Base-by-base conservation (phyloP, 1,139 yeast genomes). In the Pneumocystis jirovecii region DNA sequence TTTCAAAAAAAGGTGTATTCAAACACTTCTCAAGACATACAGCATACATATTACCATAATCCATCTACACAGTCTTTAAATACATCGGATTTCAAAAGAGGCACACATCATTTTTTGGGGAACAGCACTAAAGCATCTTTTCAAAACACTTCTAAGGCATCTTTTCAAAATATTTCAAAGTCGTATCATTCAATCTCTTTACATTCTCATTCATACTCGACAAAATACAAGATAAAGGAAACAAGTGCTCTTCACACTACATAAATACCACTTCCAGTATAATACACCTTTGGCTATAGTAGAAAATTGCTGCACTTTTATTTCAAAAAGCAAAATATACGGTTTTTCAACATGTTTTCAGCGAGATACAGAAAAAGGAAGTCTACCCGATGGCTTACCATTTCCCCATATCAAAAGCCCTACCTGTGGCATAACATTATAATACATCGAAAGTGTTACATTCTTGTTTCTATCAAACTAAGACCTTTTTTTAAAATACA, bases 341-440 rank as follows among this genome's bases (percentile, higher is more conserved):
- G 34, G 34, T 31, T 31, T 31, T 31, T 31, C 34, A 31, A 31
- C 5, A 5, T 31, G 34, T 31, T 31, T 31, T 31, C 34, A 31
- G 5, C 34, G 12, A 12, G 40, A 37, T 2, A 37, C 15, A 12
- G 40, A 45, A 31, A 34, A 29, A 3, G 25, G 39, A 2, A 61
- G 17, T 50, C 42, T 34, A 5, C 39, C 61, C 10, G 57, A 50
- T 50, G 57, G 34, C n/a, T 19, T n/a, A 8, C 61, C 45, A 42
- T 34, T 29, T 4, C 61, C 61, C 61, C 61, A 59, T 31, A n/a
- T 31, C 21, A 34, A 15, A 37, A 45, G n/a, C 15, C 34, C 56
- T 15, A 61, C 35, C 0, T 61, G 31, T 2, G 98, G 98, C 77
- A 93, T 97, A 64, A 91, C 81, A 74, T 91, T 91, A 95, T 96